A percentile compares a stretch with the other conserved stretches of the same genome.
These are phyloP conservation scores for Davidsoniella neocaledoniae DNA, from an alignment of 2,329 filamentous ascomycete species.

Conservation along the genomic window DNA sequence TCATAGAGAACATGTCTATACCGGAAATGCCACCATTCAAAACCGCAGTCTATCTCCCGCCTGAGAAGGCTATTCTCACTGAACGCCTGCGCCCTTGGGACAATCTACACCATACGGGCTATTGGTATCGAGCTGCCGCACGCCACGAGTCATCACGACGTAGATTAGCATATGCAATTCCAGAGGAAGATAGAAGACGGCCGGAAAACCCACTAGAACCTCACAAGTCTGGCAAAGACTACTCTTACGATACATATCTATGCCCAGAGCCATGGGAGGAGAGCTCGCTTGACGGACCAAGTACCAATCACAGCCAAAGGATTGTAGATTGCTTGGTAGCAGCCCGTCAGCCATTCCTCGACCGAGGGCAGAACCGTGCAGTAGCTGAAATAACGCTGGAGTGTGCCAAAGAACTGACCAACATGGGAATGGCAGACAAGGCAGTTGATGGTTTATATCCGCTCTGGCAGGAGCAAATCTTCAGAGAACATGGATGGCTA, in stretches of 20 bases:
- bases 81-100: slow-evolving; percentile 48
- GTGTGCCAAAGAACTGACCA: slow-evolving; percentile 37
- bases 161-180: slow-evolving; percentile 36
- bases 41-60: slow-evolving; percentile 31
- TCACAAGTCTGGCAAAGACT: slow-evolving; percentile 29
- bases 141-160: slow-evolving; percentile 38
- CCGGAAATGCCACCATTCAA: slow-evolving; percentile 30
- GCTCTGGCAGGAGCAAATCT: slow-evolving; percentile 40
- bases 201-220: slow-evolving; percentile 32
- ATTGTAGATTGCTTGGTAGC: slow-evolving; percentile 35
- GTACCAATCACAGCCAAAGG: slow-evolving; percentile 37
- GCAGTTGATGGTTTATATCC: slow-evolving; percentile 37
- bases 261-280: slow-evolving; percentile 47
- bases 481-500: slow-evolving; percentile 42
- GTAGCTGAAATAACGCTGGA: slow-evolving; percentile 41
- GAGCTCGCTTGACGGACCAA: slow-evolving; percentile 29
- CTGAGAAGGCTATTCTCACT: slow-evolving; percentile 40
- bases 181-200: slow-evolving; percentile 39
- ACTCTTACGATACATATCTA: slow-evolving; percentile 49
- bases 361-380: slow-evolving; percentile 34
- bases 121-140: slow-evolving; percentile 47
- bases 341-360: slow-evolving; percentile 36
- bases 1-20: slow-evolving; percentile 38
- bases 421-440: slow-evolving; percentile 33
- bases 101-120: slow-evolving; percentile 46